Percentiles rank a stretch among this genome's conserved stretches.
Evolutionary conservation across 2,329 filamentous ascomycete species (phyloP).

Genomic region (Elsinoe australis): DNA sequence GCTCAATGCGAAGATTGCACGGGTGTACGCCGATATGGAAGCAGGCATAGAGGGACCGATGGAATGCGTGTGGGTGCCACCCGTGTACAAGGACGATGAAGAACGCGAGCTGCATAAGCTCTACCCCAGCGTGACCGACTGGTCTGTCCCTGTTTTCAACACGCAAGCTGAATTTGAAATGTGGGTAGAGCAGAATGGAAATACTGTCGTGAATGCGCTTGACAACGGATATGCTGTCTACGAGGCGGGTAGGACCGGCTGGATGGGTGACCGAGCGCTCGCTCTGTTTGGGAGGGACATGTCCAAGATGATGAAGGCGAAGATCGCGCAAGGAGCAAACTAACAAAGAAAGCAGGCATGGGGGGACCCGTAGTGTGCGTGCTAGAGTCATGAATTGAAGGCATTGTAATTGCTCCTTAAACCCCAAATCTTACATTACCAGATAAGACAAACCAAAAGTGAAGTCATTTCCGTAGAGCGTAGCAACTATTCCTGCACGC

Average conservation of each 20-base stretch:
- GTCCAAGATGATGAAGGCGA: slow-evolving; percentile 5
- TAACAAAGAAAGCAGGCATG: not conserved
- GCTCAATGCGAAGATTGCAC: slow-evolving; percentile 1
- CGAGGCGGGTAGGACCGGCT: not conserved
- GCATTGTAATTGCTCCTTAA: not conserved
- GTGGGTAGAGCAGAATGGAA: slow-evolving; percentile 1
- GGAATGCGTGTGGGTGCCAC: not conserved
- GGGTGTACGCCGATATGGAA: not conserved
- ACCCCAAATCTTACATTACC: not conserved
- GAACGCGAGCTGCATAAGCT: slow-evolving; percentile 3
- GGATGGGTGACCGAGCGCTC: slow-evolving; percentile 4
- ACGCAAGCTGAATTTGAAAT: not conserved
- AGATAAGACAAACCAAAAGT: not conserved
- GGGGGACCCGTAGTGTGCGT: not conserved
- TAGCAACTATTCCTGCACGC: not conserved
- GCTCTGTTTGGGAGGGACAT: not conserved
- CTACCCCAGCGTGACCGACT: slow-evolving; percentile 2
- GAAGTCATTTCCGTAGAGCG: not conserved
- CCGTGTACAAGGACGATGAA: slow-evolving; percentile 4
- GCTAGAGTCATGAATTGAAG: not conserved
- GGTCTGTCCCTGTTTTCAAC: slow-evolving; percentile 4
- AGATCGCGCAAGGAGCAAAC: not conserved
- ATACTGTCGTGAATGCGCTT: slow-evolving; percentile 4
- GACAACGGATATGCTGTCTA: slow-evolving; percentile 6
- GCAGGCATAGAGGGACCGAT: not conserved